Evolutionary conservation across 2,329 filamentous ascomycete genomes (phyloP), one percentile per base, ranked within the genome.

Genomic region (Trichophyton benhamiae): DNA sequence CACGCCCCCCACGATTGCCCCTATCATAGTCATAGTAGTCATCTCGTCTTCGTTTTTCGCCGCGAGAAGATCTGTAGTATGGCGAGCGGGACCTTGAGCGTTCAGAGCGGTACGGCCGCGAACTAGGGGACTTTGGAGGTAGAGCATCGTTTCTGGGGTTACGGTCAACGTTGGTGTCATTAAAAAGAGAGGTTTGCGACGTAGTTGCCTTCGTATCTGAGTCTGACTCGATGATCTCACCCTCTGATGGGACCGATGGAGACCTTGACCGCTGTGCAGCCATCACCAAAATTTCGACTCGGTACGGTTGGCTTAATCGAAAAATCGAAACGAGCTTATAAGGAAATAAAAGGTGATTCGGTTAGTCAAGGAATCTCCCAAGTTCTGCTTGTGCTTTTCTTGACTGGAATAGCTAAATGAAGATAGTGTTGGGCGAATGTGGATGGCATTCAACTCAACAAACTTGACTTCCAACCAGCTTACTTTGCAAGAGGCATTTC

Each of bases 81-180:
- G 75, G 72, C 61, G 76, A 76, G 67, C 75, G 71, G 63, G 74
- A 76, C 65, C 69, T 72, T 62, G 81, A 74, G 82, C 83, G 73
- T 82, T 71, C 72, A 85, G 82, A 70, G 82, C 80, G 75, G 83
- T 83, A 83, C 65, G 83, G 84, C 71, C 75, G 77, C 67, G 75
- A 82, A 68, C 77, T 72, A 63, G 73, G 69, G 67, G 72, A 74
- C 80, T 79, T 82, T 74, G 76, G 66, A 61, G 71, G 71, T 65
- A 75, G 70, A 69, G 69, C 69, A 80, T 82, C 84, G 78, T 77
- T 82, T 91, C 90, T 95, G 88, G 87, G 83, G 82, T 81, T 85
- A 84, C 87, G 88, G 89, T 95, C 88, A 95, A 95, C 86, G 83
- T 82, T 85, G 83, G 79, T 86, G 87, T 85, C 82, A 83, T 86